A percentile compares a stretch with the other conserved stretches of the same genome.
phyloP scores from a whole-genome alignment of 2,329 filamentous ascomycete species.

The Monosporascus sp. region DNA sequence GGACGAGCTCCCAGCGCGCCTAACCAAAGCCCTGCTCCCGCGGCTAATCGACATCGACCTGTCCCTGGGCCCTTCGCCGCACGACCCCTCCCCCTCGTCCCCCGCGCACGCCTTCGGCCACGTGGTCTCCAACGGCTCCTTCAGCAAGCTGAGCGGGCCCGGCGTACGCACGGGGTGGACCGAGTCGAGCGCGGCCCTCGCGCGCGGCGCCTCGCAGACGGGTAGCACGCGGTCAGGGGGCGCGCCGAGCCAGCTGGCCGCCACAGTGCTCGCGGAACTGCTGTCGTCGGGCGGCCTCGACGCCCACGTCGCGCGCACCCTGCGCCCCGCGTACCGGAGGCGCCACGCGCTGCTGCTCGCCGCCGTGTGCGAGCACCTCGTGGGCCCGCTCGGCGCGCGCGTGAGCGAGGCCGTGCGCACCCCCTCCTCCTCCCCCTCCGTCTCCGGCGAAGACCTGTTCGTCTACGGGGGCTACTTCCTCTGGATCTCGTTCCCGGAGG shows the following conservation, averaged over 20 bases:
- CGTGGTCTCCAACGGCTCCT: constrained; percentile 78
- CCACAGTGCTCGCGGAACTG: constrained; percentile 45
- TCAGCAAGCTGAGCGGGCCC: constrained; percentile 80
- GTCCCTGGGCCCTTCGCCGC: constrained; percentile 48
- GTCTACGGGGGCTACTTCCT: constrained; percentile 80
- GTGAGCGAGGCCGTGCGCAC: constrained; percentile 25
- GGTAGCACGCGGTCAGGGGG: constrained; percentile 52
- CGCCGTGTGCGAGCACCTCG: constrained; percentile 54
- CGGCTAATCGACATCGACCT: constrained; percentile 75
- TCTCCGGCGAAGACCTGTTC: constrained; percentile 25
- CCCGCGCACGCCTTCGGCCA: constrained; percentile 59
- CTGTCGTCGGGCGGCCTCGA: constrained; percentile 39
- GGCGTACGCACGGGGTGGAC: constrained; percentile 85
- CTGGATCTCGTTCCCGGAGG: constrained; percentile 62
- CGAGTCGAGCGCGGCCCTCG: constrained; percentile 52
- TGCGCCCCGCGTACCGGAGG: constrained; percentile 40
- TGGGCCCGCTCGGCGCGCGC: constrained; percentile 52
- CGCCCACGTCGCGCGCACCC: constrained; percentile 33
- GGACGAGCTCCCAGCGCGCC: constrained; percentile 8
- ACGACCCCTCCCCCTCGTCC: constrained; percentile 18
- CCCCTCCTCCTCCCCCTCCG: background rate
- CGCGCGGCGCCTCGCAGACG: constrained; percentile 45
- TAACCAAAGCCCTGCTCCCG: constrained; percentile 52
- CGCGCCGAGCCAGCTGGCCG: constrained; percentile 49
- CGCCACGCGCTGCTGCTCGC: constrained; percentile 47